These are phyloP conservation scores for Ustilago bromivora DNA, from an alignment of 1,284 basidiomycete species.

Conservation along the genomic window DNA sequence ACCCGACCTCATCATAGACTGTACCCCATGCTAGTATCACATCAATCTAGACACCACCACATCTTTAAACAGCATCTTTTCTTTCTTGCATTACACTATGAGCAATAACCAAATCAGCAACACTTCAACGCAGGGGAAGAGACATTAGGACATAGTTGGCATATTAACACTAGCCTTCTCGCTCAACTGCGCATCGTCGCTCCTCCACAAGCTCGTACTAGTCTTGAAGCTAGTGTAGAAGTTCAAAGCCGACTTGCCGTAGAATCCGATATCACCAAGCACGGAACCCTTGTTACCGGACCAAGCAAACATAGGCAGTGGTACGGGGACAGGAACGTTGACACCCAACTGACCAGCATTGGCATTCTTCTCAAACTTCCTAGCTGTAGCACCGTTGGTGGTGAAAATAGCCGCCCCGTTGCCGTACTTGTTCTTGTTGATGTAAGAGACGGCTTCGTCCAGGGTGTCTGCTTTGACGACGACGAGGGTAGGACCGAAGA, in stretches of 20 bases:
- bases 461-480: slow-evolving; percentile 85
- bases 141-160: slow-evolving; percentile 61
- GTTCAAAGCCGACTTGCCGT: slow-evolving; percentile 59
- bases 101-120: neutral
- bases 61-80: neutral
- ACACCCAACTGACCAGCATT: slow-evolving; percentile 85
- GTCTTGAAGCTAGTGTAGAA: slow-evolving; percentile 66
- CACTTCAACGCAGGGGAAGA: neutral
- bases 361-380: slow-evolving; percentile 89
- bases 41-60: neutral
- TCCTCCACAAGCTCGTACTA: slow-evolving; percentile 52
- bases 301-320: slow-evolving; percentile 92
- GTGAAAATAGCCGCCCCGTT: slow-evolving; percentile 98
- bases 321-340: slow-evolving; percentile 86
- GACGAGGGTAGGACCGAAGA: slow-evolving; percentile 91
- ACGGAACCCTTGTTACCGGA: slow-evolving; percentile 90
- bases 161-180: slow-evolving; percentile 60
- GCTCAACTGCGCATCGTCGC: slow-evolving; percentile 51
- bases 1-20: neutral
- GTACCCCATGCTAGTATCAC: neutral
- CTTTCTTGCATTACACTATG: neutral
- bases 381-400: slow-evolving; percentile 92
- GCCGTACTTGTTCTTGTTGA: slow-evolving; percentile 71
- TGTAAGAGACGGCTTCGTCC: slow-evolving; percentile 81
- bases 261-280: slow-evolving; percentile 74